Evolutionary conservation across 305 asterid genomes (phyloP), one percentile per base, ranked within the genome.

Genomic region (Fraxinus greggii): DNA sequence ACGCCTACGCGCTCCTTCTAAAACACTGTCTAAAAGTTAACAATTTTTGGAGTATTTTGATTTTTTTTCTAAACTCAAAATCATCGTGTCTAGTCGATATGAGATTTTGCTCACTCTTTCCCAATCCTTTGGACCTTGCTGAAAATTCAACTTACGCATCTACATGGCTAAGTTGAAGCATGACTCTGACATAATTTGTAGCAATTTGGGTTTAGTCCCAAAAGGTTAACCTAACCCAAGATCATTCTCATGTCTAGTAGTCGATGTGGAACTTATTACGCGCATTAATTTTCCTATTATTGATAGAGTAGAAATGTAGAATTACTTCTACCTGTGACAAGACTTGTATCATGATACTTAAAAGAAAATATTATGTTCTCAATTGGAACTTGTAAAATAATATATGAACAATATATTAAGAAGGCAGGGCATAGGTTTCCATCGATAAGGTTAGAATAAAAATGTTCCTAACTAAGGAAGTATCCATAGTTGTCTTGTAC

Each of bases 401-500:
- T 65, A 35, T 31, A 42, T 77, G 77, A 73, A 84, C 10, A 59
- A 7, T 7, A 7, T 3, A 42, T 72, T 75, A 35, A 83, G 81
- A 21, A 63, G 73, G 84, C 80, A 76, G 81, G 54, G 80, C 80
- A 79, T 84, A 87, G 89, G 88, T 83, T 83, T 83, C 86, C 88
- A 88, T 88, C 89, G 87, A 73, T 63, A 63, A 2, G 75, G 83
- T 81, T 76, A 87, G 93, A 82, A 87, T 63, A 86, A 65, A 78
- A 67, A 81, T 78, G 77, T 72, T 82, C 56, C 1, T 28, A 72
- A 40, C 12, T 12, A 12, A 42, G 54, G 54, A 4, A 86, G 86
- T 88, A 75, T 82, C 79, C 28, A 83, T 87, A 81, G 78, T 87
- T 90, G 84, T 90, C 91, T 72, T 88, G 75, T 87, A 92, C 92